phyloP scores from a whole-genome alignment of 352 stramenopile species.

The Globisporangium alternatum region DNA sequence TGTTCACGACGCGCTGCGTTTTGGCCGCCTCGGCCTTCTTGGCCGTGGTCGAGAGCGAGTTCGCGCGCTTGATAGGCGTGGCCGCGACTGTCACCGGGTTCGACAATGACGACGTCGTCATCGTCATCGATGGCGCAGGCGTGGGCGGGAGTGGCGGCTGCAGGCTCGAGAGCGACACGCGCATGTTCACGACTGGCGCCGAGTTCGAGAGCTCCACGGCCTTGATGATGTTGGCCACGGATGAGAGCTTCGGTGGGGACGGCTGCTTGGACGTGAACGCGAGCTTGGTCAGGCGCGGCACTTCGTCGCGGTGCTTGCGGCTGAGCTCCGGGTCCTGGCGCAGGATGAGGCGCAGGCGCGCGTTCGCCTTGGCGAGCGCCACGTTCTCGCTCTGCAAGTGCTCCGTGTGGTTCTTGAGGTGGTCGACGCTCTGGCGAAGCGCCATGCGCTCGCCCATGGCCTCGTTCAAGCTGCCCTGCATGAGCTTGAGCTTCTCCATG shows the following conservation, averaged over 20 bases:
- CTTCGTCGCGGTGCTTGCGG: constrained; percentile 81
- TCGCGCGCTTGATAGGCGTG: constrained; percentile 60
- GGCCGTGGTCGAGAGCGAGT: constrained; percentile 31
- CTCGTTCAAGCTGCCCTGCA: constrained; percentile 74
- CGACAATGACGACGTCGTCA: constrained; percentile 6
- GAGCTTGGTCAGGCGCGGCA: constrained; percentile 80
- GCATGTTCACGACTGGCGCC: constrained; percentile 34
- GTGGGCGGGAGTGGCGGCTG: constrained; percentile 37
- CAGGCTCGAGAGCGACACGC: constrained; percentile 48
- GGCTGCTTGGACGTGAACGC: constrained; percentile 68
- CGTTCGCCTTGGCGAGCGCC: constrained; percentile 81
- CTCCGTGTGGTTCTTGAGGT: constrained; percentile 71
- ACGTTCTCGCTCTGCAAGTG: constrained; percentile 82
- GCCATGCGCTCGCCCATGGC: constrained; percentile 69
- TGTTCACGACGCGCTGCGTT: constrained; percentile 76
- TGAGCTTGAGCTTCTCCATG: constrained; percentile 80
- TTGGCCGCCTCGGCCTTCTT: constrained; percentile 67
- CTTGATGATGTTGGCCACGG: constrained; percentile 42
- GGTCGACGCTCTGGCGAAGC: constrained; percentile 68
- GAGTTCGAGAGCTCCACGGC: constrained; percentile 29
- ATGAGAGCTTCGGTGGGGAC: constrained; percentile 37
- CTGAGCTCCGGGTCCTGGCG: constrained; percentile 83
- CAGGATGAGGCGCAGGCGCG: constrained; percentile 76
- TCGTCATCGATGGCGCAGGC: constrained; percentile 18
- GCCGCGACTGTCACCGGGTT: constrained; percentile 15